These are phyloP conservation scores for Aspergillus heteromorphus DNA, from an alignment of 495 filamentous ascomycete species.

Conservation along the genomic window DNA sequence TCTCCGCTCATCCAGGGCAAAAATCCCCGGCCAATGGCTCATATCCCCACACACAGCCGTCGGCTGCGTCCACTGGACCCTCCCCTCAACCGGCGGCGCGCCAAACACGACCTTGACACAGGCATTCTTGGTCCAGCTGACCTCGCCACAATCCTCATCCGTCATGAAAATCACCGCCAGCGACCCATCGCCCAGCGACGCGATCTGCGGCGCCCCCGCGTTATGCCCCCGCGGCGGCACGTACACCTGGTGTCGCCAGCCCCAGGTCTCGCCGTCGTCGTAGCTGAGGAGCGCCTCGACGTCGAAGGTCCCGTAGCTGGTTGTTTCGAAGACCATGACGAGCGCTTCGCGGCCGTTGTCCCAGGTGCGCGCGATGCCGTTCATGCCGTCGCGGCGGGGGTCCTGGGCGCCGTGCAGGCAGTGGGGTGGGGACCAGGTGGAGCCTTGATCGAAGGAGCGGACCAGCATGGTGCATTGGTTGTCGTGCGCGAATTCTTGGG, in stretches of 20 bases:
- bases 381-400: slow-evolving; percentile 55
- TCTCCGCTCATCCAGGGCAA: slow-evolving; percentile 31
- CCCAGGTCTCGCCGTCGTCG: slow-evolving; percentile 53
- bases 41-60: slow-evolving; percentile 23
- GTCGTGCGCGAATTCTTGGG: slow-evolving; percentile 45
- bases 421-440: slow-evolving; percentile 41
- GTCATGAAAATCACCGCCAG: slow-evolving; percentile 58
- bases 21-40: slow-evolving; percentile 42
- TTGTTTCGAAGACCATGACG: slow-evolving; percentile 57
- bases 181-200: slow-evolving; percentile 50
- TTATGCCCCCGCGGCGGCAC: slow-evolving; percentile 37
- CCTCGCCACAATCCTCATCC: slow-evolving; percentile 45
- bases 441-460: slow-evolving; percentile 49
- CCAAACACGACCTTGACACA: slow-evolving; percentile 38
- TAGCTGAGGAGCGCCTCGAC: slow-evolving; percentile 52
- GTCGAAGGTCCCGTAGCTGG: slow-evolving; percentile 43
- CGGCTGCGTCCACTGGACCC: slow-evolving; percentile 29
- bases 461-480: slow-evolving; percentile 59
- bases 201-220: slow-evolving; percentile 56
- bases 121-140: slow-evolving; percentile 37
- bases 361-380: slow-evolving; percentile 42
- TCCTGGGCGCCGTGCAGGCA: slow-evolving; percentile 43
- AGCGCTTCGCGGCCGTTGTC: slow-evolving; percentile 42
- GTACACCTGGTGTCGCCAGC: slow-evolving; percentile 47
- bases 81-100: slow-evolving; percentile 30